Evolutionary conservation across 148 eudicot genomes (phyloP).

Genomic region (Heliosperma pusillum): DNA sequence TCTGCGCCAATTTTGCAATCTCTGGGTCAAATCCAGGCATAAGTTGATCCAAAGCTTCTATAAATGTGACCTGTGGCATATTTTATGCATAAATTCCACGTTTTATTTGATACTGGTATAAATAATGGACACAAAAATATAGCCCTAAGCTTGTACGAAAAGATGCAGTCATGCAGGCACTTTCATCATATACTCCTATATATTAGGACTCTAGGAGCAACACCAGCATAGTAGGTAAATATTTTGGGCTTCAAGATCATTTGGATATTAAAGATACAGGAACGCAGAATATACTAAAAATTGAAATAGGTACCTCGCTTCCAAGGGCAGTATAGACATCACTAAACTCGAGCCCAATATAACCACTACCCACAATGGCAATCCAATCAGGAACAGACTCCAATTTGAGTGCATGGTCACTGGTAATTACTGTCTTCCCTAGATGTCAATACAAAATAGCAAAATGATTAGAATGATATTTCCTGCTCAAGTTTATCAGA

Average conservation of each 20-base stretch:
- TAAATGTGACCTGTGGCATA: slow-evolving; percentile 73
- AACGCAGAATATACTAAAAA: slow-evolving; percentile 3
- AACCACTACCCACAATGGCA: slow-evolving; percentile 99
- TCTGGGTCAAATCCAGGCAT: slow-evolving; percentile 99
- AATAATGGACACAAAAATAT: background rate
- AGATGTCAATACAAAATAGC: slow-evolving; percentile 26
- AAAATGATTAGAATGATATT: slow-evolving; percentile 3
- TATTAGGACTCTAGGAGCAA: background rate
- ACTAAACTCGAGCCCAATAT: slow-evolving; percentile 99
- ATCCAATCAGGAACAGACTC: slow-evolving; percentile 98
- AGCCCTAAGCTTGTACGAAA: background rate
- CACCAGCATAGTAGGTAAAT: background rate
- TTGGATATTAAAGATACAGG: background rate
- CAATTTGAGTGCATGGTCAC: slow-evolving; percentile 98
- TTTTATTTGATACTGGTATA: background rate
- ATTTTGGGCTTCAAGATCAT: background rate
- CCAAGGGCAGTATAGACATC: slow-evolving; percentile 99
- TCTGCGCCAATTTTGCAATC: slow-evolving; percentile 92
- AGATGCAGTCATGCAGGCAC: background rate
- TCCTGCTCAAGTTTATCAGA: background rate
- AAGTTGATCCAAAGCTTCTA: slow-evolving; percentile 96
- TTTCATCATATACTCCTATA: background rate
- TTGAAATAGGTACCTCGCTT: slow-evolving; percentile 66
- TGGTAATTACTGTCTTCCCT: slow-evolving; percentile 98
- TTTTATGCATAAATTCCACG: background rate